Base-by-base conservation (phyloP, 2,329 filamentous ascomycete species). In the Talaromyces sp. region DNA sequence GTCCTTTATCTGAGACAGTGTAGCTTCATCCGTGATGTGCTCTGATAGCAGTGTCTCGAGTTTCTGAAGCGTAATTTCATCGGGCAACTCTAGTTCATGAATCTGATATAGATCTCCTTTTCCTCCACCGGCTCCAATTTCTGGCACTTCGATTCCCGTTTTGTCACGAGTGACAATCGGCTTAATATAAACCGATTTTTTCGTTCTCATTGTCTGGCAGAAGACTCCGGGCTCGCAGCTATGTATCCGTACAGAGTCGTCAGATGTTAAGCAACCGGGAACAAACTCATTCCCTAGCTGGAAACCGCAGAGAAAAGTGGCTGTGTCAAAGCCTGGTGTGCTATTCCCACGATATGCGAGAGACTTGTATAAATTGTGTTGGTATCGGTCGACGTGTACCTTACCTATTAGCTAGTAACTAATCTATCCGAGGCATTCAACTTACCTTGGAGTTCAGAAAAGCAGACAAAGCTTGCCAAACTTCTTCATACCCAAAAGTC, bases 401-500 rank as follows among this genome's bases (percentile, higher is more conserved):
- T 89, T 4, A n/a, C 64, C 71, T 62, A 73, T 64, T 45, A 69
- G 60, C 56, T 57, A 39, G 5, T 37, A 16, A 22, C 8, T 5
- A 35, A 27, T 24, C 14, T 49, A 49, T 8, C 3, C 11, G 33
- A 35, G 10, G 6, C 35, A 7, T 22, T 13, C 19, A 10, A 8
- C 72, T 65, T 76, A 89, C 89, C 73, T 83, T 84, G 3, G 89
- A 89, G 6, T 86, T 78, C 0, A 97, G 80, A 11, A 87, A 86
- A 24, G 88, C 85, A 0, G 92, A 89, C 0, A 98, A 78, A 0
- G 92, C 90, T 66, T 93, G 81, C 93, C 93, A 97, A 0, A 97
- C 92, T 61, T 96, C 90, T 74, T 98, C 93, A 68, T 97, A 97
- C 0, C 91, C 91, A 73, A 95, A 95, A 0, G 94, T 97, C 93